Percentiles rank a stretch among this genome's conserved stretches.
phyloP scores from a whole-genome alignment of 495 filamentous ascomycete genomes.

The Xylaria acuta region DNA sequence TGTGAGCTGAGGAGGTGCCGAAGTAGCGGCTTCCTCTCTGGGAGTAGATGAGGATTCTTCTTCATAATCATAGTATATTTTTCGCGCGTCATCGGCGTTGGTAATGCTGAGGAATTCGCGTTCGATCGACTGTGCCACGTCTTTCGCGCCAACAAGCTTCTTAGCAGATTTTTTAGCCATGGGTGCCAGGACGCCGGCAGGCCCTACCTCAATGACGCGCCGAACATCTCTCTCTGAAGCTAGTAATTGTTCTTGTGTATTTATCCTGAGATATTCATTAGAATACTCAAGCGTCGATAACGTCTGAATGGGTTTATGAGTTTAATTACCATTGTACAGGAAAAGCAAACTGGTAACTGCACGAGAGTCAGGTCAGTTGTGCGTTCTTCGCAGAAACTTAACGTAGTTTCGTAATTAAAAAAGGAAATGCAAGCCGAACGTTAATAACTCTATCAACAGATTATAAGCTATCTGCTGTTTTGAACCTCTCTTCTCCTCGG shows the following conservation, averaged over 20 bases:
- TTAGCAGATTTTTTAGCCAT: constrained; percentile 94
- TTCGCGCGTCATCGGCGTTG: constrained; percentile 85
- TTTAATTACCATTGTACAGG: constrained; percentile 20
- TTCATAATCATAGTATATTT: constrained; percentile 54
- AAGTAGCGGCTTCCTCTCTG: constrained; percentile 49
- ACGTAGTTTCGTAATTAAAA: not conserved
- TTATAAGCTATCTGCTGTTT: constrained; percentile 24
- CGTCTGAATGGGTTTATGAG: not conserved
- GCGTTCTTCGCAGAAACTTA: not conserved
- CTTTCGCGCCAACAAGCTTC: constrained; percentile 94
- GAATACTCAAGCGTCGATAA: not conserved
- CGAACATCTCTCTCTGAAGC: constrained; percentile 18
- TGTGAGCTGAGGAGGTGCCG: constrained; percentile 32
- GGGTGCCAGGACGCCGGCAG: constrained; percentile 89
- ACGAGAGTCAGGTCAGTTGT: not conserved
- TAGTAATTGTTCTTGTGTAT: constrained; percentile 19
- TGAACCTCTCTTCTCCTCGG: constrained; percentile 11
- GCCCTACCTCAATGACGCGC: constrained; percentile 93
- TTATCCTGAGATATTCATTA: constrained; percentile 7
- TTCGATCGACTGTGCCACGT: constrained; percentile 88
- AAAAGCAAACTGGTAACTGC: constrained; percentile 22
- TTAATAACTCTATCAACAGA: constrained; percentile 26
- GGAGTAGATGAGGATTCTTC: constrained; percentile 43
- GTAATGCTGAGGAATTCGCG: constrained; percentile 97
- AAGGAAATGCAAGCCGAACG: constrained; percentile 3